Evolutionary conservation across 2,329 filamentous ascomycete genomes (phyloP), one percentile per base, ranked within the genome.

Genomic region (Xylariomycetidae sp.): DNA sequence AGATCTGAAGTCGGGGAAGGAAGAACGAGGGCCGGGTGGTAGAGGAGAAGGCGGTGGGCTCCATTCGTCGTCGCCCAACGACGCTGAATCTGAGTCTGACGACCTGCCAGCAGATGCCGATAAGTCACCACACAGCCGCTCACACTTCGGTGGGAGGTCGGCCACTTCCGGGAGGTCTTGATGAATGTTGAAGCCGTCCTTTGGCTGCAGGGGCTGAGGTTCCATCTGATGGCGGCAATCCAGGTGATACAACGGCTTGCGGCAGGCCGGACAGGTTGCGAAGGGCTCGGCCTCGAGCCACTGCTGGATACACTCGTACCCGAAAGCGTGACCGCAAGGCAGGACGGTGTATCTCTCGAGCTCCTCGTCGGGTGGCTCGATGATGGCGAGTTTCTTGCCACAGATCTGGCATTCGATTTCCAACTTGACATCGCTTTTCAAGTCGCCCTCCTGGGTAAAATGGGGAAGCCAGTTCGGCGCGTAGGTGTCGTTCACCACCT

Each of bases 261-360:
- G 25, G 14, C 32, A 35, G 19, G 32, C 25, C 6, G 32, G 32
- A 13, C 32, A 35, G 9, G 25, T 35, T 13, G 32, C n/a, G 14
- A 10, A 17, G 19, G 23, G 10, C 18, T 10, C n/a, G 10, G 3
- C 8, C 5, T 29, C 18, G 25, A 35, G 10, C 32, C 32, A 35
- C n/a, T 13, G 18, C 7, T 25, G 3, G 15, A 25, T 16, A 14
- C 32, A 35, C n/a, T 30, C 13, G 13, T 29, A 25, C 10, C 32
- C 32, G 19, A 35, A 35, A 19, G 27, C 25, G 19, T 35, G 32
- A 4, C 32, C 32, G 14, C 32, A 35, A 10, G 32, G 32, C 8
- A 30, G 13, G 6, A 35, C 15, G 6, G 13, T 12, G 26, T 27
- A 35, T 13, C 19, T 17, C 19, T 35, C 32, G 19, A 9, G 19